Base-by-base conservation (phyloP, 768 basidiomycete species). In the Naematelia aurantialba region DNA sequence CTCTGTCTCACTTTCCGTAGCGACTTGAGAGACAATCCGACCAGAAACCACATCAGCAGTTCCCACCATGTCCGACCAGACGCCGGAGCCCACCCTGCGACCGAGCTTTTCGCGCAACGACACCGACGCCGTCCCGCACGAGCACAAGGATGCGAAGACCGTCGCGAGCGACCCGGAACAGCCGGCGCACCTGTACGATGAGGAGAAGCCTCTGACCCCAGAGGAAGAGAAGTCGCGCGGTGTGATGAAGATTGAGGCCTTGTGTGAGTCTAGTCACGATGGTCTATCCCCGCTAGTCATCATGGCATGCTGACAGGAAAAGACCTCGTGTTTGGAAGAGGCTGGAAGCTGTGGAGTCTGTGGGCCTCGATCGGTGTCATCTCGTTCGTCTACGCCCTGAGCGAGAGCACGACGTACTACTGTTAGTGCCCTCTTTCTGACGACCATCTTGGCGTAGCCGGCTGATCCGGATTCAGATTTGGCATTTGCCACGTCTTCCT, bases 11-110 rank as follows among this genome's bases (percentile, higher is more conserved):
- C n/a, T n/a, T n/a, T n/a, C n/a, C n/a, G n/a, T n/a, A n/a, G n/a
- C n/a, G n/a, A n/a, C n/a, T n/a, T n/a, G n/a, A n/a, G n/a, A n/a
- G n/a, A n/a, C n/a, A n/a, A n/a, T n/a, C n/a, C n/a, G n/a, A n/a
- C n/a, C n/a, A n/a, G n/a, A n/a, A n/a, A n/a, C n/a, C n/a, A n/a
- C 26, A 24, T 45, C 45, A 46, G 45, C 19, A 46, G 25, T 4
- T 19, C 45, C 4, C 45, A 46, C 19, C 19, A 46, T 46, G 45
- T 46, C 45, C 45, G 45, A n/a, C 45, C 45, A n/a, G 45, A n/a
- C 19, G 25, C 24, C 45, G 25, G 45, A 46, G 45, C 45, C 24
- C 45, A 24, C 45, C 45, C 19, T 17, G 4, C 19, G 19, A 24
- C 45, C 45, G 45, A 24, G 19, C 19, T 24, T 46, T 4, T 24